These are phyloP conservation scores for Hemileia vastatrix DNA, from an alignment of 1,284 basidiomycete species.

Conservation along the genomic window DNA sequence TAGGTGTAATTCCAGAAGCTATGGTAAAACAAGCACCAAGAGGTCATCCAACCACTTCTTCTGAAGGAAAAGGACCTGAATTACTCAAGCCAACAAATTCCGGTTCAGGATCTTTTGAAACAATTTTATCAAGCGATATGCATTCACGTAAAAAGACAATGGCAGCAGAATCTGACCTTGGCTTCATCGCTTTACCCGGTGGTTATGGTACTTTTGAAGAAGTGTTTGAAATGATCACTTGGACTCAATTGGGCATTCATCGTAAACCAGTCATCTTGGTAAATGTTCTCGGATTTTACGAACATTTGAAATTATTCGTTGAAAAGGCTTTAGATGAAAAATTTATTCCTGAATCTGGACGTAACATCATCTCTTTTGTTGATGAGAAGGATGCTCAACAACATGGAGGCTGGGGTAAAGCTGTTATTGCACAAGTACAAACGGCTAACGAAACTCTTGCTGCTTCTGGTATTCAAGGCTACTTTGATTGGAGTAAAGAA, in stretches of 20 bases:
- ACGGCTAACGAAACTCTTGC: too few relatives aligned
- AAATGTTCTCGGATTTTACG: slow-evolving; percentile 20
- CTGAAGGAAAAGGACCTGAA: slow-evolving; percentile 46
- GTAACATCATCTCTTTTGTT: too few relatives aligned
- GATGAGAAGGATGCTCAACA: too few relatives aligned
- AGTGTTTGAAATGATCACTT: slow-evolving; percentile 79
- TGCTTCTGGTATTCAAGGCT: too few relatives aligned
- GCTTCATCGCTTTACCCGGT: slow-evolving; percentile 77
- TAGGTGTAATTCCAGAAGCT: slow-evolving; percentile 70
- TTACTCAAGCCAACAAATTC: slow-evolving; percentile 48
- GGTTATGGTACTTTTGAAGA: slow-evolving; percentile 90
- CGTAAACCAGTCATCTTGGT: slow-evolving; percentile 51
- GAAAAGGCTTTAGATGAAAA: too few relatives aligned
- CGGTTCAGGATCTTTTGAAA: slow-evolving; percentile 29
- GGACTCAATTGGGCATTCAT: slow-evolving; percentile 83
- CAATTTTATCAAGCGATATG: slow-evolving; percentile 54
- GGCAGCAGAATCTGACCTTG: slow-evolving; percentile 61
- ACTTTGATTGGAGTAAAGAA: too few relatives aligned
- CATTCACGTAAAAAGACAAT: slow-evolving; percentile 83
- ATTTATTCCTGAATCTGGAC: slow-evolving; percentile 28
- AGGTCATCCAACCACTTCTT: slow-evolving; percentile 41
- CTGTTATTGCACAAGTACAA: too few relatives aligned
- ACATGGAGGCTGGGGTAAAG: too few relatives aligned
- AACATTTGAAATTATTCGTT: too few relatives aligned
- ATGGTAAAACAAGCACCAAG: slow-evolving; percentile 50